Conservation (phyloP, 108 stramenopile genomes). For the Ochromonas danica region DNA sequence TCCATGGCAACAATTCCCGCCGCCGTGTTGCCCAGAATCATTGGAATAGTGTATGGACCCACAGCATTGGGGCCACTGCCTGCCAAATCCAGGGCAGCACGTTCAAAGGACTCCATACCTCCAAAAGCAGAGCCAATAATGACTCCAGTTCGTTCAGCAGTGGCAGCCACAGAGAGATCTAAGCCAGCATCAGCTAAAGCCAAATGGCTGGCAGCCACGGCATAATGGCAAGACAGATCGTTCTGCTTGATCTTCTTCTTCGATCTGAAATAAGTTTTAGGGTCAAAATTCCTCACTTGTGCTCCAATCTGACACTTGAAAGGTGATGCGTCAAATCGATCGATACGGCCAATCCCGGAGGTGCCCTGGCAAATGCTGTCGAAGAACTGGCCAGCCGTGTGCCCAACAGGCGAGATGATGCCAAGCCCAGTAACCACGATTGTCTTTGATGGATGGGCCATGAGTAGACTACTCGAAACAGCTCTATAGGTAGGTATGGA, state of each 20-base stretch:
- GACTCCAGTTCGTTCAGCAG: slow-evolving; percentile 75
- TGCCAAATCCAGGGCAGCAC: slow-evolving; percentile 77
- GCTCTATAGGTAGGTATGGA: too few species aligned
- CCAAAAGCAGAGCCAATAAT: slow-evolving; percentile 95
- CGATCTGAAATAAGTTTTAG: slow-evolving; percentile 73
- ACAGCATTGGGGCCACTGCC: slow-evolving; percentile 77
- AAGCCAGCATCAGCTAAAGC: slow-evolving; percentile 79
- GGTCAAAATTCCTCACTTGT: slow-evolving; percentile 72
- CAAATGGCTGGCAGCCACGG: slow-evolving; percentile 78
- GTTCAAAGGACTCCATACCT: slow-evolving; percentile 86
- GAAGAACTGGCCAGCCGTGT: slow-evolving; percentile 66
- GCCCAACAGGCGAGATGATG: slow-evolving; percentile 82
- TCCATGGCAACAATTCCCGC: slow-evolving; percentile 86
- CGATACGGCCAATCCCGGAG: slow-evolving; percentile 5
- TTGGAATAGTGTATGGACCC: slow-evolving; percentile 89
- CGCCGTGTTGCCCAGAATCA: slow-evolving; percentile 84
- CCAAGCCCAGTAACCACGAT: slow-evolving; percentile 92
- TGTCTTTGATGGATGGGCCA: too few species aligned
- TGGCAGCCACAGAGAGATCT: slow-evolving; percentile 44
- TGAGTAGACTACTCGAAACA: too few species aligned
- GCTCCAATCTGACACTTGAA: slow-evolving; percentile 78
- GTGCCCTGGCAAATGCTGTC: slow-evolving; percentile 36
- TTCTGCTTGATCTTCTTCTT: slow-evolving; percentile 84
- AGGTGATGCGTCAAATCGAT: slow-evolving; percentile 71
- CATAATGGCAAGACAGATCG: slow-evolving; percentile 90